These are phyloP conservation scores for Lentinula guzmanii DNA, from an alignment of 768 basidiomycete species.

Conservation along the genomic window DNA sequence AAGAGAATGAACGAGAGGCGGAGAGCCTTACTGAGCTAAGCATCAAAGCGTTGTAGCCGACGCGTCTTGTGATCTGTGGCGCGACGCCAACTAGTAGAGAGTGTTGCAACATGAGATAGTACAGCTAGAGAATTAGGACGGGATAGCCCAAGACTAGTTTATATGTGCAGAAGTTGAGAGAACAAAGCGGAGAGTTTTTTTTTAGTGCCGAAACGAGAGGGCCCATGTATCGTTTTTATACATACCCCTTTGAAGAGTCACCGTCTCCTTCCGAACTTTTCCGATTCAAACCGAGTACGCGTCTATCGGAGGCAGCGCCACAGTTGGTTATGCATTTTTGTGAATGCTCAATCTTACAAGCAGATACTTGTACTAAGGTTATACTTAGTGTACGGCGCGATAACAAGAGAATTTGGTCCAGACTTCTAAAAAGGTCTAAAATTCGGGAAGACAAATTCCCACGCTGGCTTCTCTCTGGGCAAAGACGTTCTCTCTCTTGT, in stretches of 20 bases:
- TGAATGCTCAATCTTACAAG: too few species aligned
- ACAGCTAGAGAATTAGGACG: neutral
- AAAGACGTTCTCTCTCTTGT: too few species aligned
- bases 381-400: too few species aligned
- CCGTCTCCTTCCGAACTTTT: neutral
- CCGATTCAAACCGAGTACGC: slow-evolving; percentile 1
- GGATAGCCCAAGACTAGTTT: too few species aligned
- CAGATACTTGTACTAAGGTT: too few species aligned
- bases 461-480: neutral
- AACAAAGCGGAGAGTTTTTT: neutral
- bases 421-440: too few species aligned
- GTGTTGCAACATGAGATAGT: slow-evolving; percentile 1
- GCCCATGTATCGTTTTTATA: neutral
- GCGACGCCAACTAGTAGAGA: neutral
- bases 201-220: neutral
- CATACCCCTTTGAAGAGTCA: neutral
- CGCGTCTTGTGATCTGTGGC: neutral
- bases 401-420: too few species aligned
- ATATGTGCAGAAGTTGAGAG: neutral
- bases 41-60: neutral
- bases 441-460: too few species aligned
- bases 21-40: neutral
- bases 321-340: neutral
- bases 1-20: neutral
- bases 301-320: neutral